Evolutionary conservation across 495 filamentous ascomycete genomes (phyloP).

Genomic region (Lindgomyces ingoldianus): DNA sequence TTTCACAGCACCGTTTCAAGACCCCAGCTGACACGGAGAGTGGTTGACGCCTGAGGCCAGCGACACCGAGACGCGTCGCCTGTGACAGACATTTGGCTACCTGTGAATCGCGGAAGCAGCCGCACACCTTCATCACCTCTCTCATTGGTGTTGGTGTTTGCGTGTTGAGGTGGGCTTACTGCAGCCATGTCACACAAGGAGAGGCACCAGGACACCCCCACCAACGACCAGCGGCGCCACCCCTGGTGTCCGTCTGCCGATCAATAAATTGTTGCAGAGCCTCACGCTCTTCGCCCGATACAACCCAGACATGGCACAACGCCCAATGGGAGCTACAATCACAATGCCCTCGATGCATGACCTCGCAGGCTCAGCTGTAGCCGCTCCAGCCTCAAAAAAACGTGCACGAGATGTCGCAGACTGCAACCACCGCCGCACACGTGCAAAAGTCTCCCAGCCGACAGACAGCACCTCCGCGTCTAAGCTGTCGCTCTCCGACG

Average conservation of each 20-base stretch:
- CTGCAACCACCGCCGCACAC: slow-evolving; percentile 9
- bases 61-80: background rate
- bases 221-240: no score
- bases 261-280: background rate
- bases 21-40: slow-evolving; percentile 17
- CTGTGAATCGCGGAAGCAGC: background rate
- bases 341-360: background rate
- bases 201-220: background rate
- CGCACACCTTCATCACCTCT: background rate
- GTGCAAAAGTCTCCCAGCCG: slow-evolving; percentile 7
- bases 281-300: background rate
- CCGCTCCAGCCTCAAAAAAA: background rate
- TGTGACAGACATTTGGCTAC: background rate
- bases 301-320: background rate
- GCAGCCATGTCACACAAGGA: background rate
- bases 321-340: background rate
- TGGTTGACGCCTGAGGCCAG: slow-evolving; percentile 17
- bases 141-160: no score
- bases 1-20: slow-evolving; percentile 27
- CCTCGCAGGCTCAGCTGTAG: background rate
- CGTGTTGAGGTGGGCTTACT: no score
- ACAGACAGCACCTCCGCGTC: background rate
- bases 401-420: background rate
- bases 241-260: no score
- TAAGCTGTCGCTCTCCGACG: slow-evolving; percentile 24